Percentiles rank a stretch among this genome's conserved stretches.
Conservation (phyloP, 176 grass and related monocot genomes). For the Juncus inflexus region DNA sequence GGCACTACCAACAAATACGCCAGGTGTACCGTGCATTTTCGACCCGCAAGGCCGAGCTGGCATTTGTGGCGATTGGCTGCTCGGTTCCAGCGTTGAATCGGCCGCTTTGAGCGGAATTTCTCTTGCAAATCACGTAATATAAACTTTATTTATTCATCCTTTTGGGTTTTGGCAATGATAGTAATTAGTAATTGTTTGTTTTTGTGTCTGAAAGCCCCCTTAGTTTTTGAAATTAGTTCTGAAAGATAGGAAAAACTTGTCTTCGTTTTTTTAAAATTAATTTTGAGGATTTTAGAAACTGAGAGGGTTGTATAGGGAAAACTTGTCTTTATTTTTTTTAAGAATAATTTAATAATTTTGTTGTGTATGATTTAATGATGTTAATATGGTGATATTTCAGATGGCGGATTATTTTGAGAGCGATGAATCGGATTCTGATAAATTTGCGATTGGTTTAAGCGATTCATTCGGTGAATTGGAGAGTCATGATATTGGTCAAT, state of each 20-base stretch:
- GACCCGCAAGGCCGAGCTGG: conserved; percentile 85
- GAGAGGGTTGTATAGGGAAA: no score
- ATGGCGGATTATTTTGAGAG: conserved; percentile 62
- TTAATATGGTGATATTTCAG: conserved; percentile 22
- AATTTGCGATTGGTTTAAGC: conserved; percentile 62
- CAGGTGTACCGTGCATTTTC: conserved; percentile 68
- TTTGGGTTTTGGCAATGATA: background rate
- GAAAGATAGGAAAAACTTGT: no score
- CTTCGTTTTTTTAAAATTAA: no score
- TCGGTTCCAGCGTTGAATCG: conserved; percentile 75
- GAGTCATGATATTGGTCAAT: conserved; percentile 87
- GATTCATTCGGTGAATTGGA: conserved; percentile 44
- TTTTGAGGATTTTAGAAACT: no score
- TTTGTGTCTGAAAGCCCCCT: background rate
- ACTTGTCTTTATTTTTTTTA: no score
- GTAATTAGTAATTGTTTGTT: background rate
- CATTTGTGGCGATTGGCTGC: conserved; percentile 96
- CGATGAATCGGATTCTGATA: conserved; percentile 31
- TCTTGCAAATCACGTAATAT: conserved; percentile 73
- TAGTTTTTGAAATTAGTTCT: no score
- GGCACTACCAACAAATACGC: conserved; percentile 76
- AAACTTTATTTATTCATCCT: background rate
- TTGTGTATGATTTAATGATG: no score
- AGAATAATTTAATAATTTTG: no score
- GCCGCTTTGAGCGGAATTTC: conserved; percentile 75